Evolutionary conservation across 495 filamentous ascomycete species (phyloP).

Genomic region (Penicillium herquei): DNA sequence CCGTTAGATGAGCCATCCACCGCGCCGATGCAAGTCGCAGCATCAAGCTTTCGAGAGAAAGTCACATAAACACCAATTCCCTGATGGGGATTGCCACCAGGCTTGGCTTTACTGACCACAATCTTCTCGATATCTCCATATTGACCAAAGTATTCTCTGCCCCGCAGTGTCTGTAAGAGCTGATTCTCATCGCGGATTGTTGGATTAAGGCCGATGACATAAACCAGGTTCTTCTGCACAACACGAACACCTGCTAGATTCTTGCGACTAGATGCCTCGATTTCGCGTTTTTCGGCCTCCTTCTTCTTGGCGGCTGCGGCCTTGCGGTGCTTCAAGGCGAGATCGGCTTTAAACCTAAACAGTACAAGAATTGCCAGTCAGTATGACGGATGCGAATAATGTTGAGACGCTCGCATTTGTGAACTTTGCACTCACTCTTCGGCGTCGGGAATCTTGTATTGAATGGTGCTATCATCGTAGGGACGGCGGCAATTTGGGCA

Average conservation of each 20-base stretch:
- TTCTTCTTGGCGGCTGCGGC: slow-evolving; percentile 89
- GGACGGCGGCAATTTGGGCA: slow-evolving; percentile 94
- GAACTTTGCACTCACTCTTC: slow-evolving; percentile 69
- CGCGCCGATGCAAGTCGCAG: slow-evolving; percentile 80
- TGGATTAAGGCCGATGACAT: slow-evolving; percentile 91
- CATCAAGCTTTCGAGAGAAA: slow-evolving; percentile 84
- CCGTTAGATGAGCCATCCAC: slow-evolving; percentile 92
- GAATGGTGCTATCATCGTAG: slow-evolving; percentile 94
- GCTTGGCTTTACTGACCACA: slow-evolving; percentile 93
- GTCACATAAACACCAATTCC: slow-evolving; percentile 97
- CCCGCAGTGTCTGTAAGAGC: slow-evolving; percentile 80
- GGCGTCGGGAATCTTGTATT: slow-evolving; percentile 87
- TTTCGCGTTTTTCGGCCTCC: slow-evolving; percentile 92
- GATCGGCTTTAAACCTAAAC: slow-evolving; percentile 74
- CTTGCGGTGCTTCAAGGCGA: slow-evolving; percentile 86
- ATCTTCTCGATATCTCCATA: slow-evolving; percentile 99
- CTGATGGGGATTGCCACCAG: slow-evolving; percentile 66
- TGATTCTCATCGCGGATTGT: slow-evolving; percentile 83
- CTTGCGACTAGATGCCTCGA: slow-evolving; percentile 90
- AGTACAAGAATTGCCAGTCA: background rate
- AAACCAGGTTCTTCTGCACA: slow-evolving; percentile 97
- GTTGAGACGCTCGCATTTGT: background rate
- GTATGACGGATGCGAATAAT: background rate
- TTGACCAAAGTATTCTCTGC: slow-evolving; percentile 91
- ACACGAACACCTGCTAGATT: slow-evolving; percentile 93